Percentiles rank a stretch among this genome's conserved stretches.
phyloP scores from a whole-genome alignment of 352 stramenopile species.

The Globisporangium ultimum region DNA sequence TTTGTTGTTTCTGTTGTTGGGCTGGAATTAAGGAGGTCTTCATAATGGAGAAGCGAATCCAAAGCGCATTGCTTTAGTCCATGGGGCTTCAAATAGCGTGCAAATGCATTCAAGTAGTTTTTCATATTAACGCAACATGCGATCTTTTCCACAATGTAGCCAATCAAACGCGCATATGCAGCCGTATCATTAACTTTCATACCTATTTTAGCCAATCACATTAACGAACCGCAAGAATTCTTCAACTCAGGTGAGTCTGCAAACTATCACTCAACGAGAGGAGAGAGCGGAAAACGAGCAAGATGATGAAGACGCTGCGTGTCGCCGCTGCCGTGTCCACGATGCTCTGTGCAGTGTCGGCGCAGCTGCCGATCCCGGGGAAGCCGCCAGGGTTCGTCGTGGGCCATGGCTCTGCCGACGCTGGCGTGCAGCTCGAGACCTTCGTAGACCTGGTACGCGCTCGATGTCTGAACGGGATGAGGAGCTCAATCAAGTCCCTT shows the following conservation, averaged over 20 bases:
- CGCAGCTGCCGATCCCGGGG: constrained; percentile 59
- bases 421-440: constrained; percentile 75
- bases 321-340: constrained; percentile 14
- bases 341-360: constrained; percentile 12
- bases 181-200: background rate
- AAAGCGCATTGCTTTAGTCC: too few relatives aligned
- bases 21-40: too few relatives aligned
- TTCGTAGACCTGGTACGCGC: constrained; percentile 70
- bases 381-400: constrained; percentile 65
- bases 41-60: too few relatives aligned
- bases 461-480: too few relatives aligned
- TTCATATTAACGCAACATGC: too few relatives aligned
- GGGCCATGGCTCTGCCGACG: constrained; percentile 40
- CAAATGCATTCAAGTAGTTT: too few relatives aligned
- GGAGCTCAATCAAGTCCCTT: too few relatives aligned
- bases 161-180: constrained; percentile 13
- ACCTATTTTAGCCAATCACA: constrained; percentile 20
- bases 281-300: background rate
- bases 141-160: constrained; percentile 1
- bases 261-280: background rate
- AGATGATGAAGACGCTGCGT: constrained; percentile 21
- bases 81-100: too few relatives aligned
- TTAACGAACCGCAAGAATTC: background rate
- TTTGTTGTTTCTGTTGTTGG: too few relatives aligned
- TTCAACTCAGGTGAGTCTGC: background rate